A percentile compares a stretch with the other conserved stretches of the same genome.
Conservation (phyloP, 2,329 filamentous ascomycete genomes). For the Epichloe hybrida region DNA sequence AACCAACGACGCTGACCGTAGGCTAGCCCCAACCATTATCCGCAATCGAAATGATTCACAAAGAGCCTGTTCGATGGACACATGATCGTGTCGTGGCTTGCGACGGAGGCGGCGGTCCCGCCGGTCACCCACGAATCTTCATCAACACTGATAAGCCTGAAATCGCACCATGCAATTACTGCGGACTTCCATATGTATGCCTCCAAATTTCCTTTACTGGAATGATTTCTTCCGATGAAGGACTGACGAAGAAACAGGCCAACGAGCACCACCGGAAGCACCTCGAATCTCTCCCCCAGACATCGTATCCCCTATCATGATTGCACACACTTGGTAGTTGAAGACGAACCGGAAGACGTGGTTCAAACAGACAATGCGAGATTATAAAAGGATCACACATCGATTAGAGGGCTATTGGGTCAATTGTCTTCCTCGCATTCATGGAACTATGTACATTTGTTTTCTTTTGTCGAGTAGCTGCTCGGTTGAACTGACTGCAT, state of each 20-base stretch:
- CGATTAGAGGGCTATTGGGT: background rate
- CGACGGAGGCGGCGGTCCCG: slow-evolving; percentile 80
- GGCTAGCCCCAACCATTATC: slow-evolving; percentile 71
- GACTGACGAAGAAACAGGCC: slow-evolving; percentile 42
- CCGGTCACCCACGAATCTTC: slow-evolving; percentile 85
- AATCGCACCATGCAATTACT: slow-evolving; percentile 84
- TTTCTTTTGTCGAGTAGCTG: background rate
- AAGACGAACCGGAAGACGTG: background rate
- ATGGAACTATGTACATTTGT: background rate
- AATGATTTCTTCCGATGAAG: background rate
- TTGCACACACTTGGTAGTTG: background rate
- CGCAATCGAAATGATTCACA: slow-evolving; percentile 91
- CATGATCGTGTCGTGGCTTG: slow-evolving; percentile 71
- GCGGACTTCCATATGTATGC: slow-evolving; percentile 82
- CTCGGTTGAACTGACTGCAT: background rate
- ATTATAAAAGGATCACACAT: background rate
- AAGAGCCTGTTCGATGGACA: slow-evolving; percentile 87
- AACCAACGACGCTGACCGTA: slow-evolving; percentile 9
- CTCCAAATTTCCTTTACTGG: background rate
- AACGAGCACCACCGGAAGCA: slow-evolving; percentile 78
- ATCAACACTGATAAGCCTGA: slow-evolving; percentile 98
- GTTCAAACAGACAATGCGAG: background rate
- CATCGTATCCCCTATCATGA: slow-evolving; percentile 64
- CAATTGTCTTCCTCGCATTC: background rate
- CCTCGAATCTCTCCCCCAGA: slow-evolving; percentile 72